Percentiles rank a stretch among this genome's conserved stretches.
Evolutionary conservation across 1,139 yeast species (phyloP).

Genomic region (Petasospora rhodanensis): DNA sequence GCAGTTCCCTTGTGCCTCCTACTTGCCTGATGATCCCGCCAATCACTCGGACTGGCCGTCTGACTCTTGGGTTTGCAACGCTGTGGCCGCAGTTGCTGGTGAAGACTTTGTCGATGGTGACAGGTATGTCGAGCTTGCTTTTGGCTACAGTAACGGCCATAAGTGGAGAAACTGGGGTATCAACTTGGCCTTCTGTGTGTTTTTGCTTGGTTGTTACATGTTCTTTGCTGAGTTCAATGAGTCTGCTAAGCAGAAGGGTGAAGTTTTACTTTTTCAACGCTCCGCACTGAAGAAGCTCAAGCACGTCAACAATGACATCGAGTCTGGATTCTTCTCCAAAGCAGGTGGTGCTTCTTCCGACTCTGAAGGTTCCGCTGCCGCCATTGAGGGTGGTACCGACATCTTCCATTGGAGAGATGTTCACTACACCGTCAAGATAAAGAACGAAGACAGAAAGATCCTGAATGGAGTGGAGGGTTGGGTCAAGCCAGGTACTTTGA

Average conservation of each 20-base stretch:
- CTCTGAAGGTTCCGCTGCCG: no score
- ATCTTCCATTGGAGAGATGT: constrained; percentile 80
- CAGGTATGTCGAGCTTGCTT: constrained; percentile 47
- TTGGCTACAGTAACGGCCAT: constrained; percentile 53
- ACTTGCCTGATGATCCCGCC: constrained; percentile 39
- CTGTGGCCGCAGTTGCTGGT: constrained; percentile 65
- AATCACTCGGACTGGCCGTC: constrained; percentile 39
- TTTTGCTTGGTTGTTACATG: constrained; percentile 35
- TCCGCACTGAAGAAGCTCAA: constrained; percentile 33
- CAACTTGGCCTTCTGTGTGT: constrained; percentile 33
- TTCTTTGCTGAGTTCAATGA: constrained; percentile 59
- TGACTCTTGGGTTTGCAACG: constrained; percentile 49
- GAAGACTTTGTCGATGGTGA: constrained; percentile 50
- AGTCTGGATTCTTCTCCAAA: no score
- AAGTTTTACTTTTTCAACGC: constrained; percentile 62
- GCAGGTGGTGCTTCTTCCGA: no score
- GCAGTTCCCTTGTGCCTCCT: constrained; percentile 38
- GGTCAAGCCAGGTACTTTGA: constrained; percentile 74
- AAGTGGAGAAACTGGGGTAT: constrained; percentile 88
- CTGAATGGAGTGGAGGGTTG: constrained; percentile 74
- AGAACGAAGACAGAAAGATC: constrained; percentile 58
- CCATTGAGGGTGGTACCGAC: constrained; percentile 32
- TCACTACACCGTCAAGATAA: constrained; percentile 67
- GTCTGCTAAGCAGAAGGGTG: constrained; percentile 82
- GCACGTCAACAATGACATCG: constrained; percentile 22